A percentile compares a stretch with the other conserved stretches of the same genome.
phyloP scores from a whole-genome alignment of 2,329 filamentous ascomycete genomes.

The Elsinoe arachidis region DNA sequence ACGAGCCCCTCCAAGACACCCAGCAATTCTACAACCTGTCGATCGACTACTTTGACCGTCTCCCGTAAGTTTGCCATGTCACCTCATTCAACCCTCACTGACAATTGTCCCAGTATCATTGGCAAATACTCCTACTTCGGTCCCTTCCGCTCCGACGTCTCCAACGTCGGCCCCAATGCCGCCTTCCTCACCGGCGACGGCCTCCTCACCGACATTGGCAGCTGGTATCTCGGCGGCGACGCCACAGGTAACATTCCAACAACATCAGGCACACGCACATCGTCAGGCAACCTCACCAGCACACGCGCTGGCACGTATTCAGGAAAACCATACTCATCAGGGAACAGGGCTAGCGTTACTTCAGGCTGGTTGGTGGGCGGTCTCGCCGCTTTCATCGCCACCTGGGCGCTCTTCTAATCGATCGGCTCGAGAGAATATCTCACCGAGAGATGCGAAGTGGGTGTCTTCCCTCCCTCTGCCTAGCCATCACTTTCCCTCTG shows the following conservation, averaged over 20 bases:
- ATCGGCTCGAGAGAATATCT: not conserved
- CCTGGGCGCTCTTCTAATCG: slow-evolving; percentile 14
- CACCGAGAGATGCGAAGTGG: slow-evolving; percentile 5
- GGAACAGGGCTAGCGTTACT: slow-evolving; percentile 9
- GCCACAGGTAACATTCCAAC: slow-evolving; percentile 30
- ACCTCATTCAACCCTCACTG: not conserved
- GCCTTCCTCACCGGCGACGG: slow-evolving; percentile 62
- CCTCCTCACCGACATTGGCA: slow-evolving; percentile 64
- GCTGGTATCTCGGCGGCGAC: slow-evolving; percentile 61
- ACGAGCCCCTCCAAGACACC: slow-evolving; percentile 48
- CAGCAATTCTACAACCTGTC: slow-evolving; percentile 61
- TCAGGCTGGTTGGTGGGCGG: slow-evolving; percentile 9
- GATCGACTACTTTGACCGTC: slow-evolving; percentile 56
- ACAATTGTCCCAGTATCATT: slow-evolving; percentile 37
- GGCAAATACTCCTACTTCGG: slow-evolving; percentile 69
- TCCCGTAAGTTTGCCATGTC: slow-evolving; percentile 34
- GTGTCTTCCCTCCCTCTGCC: not conserved
- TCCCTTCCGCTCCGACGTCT: slow-evolving; percentile 58
- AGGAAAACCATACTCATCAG: slow-evolving; percentile 14
- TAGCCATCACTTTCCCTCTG: not conserved
- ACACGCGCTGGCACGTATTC: slow-evolving; percentile 13
- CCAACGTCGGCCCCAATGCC: slow-evolving; percentile 62
- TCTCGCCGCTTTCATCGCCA: not conserved
- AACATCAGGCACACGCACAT: not conserved
- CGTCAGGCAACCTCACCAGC: slow-evolving; percentile 13